Percentiles rank a stretch among this genome's conserved stretches.
These are phyloP conservation scores for Parascedosporium putredinis DNA, from an alignment of 2,329 filamentous ascomycete species.

Conservation along the genomic window DNA sequence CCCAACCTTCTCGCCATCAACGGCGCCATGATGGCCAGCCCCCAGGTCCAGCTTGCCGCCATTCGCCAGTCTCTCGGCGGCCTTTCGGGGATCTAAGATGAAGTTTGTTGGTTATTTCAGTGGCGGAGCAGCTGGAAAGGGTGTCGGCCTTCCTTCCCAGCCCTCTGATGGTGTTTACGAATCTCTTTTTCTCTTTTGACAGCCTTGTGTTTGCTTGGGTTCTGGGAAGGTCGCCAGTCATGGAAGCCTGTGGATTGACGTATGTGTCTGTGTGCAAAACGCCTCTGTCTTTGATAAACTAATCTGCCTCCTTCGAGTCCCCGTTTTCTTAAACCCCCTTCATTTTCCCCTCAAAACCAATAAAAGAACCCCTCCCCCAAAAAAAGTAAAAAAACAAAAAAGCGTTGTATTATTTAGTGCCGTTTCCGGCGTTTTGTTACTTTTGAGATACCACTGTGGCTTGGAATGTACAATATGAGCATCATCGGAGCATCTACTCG, in stretches of 20 bases:
- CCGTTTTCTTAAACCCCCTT: neutral
- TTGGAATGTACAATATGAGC: neutral
- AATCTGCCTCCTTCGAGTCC: neutral
- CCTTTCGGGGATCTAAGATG: neutral
- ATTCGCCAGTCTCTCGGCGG: neutral
- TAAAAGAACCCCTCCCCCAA: neutral
- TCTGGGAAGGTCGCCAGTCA: no score
- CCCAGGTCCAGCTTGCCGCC: conserved; percentile 1
- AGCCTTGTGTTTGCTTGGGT: neutral
- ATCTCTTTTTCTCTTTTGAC: no score
- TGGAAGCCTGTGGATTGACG: neutral
- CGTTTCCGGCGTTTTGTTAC: neutral
- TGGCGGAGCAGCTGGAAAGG: no score
- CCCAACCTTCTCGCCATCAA: conserved; percentile 30
- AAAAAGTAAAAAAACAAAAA: conserved; percentile 3
- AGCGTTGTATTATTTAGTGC: neutral
- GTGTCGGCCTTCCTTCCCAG: no score
- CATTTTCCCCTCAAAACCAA: neutral
- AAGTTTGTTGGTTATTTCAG: no score
- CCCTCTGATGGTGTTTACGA: no score
- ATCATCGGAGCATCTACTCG: neutral
- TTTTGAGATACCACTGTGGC: neutral
- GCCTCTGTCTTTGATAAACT: neutral
- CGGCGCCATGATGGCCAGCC: neutral
- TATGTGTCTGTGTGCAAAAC: neutral